Evolutionary conservation across 306 rosid species (phyloP).

Genomic region (Trifolium fragiferum): DNA sequence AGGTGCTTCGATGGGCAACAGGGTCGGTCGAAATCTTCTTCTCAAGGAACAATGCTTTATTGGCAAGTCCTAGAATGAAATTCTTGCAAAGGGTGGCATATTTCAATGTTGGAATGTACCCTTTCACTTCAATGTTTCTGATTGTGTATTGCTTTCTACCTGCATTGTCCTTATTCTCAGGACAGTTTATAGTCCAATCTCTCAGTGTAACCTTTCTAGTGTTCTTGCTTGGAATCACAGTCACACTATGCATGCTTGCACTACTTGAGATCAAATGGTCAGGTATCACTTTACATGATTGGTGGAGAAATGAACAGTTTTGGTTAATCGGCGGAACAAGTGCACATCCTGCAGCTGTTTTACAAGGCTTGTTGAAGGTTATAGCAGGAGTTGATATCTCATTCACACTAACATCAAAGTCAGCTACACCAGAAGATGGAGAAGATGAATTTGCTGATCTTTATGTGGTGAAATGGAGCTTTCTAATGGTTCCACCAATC

Average conservation of each 20-base stretch:
- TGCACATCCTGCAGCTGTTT: constrained; percentile 85
- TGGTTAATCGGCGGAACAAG: constrained; percentile 93
- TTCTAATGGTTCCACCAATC: constrained; percentile 84
- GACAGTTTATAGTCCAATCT: constrained; percentile 78
- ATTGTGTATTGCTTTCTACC: constrained; percentile 82
- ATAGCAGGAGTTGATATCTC: constrained; percentile 88
- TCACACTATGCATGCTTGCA: constrained; percentile 78
- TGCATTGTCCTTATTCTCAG: constrained; percentile 76
- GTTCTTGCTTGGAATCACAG: constrained; percentile 72
- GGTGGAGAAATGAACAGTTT: constrained; percentile 94
- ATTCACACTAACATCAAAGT: constrained; percentile 80
- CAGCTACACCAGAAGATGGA: constrained; percentile 74
- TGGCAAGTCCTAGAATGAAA: constrained; percentile 81
- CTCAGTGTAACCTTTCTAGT: constrained; percentile 67
- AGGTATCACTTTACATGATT: constrained; percentile 79
- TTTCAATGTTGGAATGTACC: constrained; percentile 90
- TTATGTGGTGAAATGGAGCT: constrained; percentile 83
- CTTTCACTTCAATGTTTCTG: constrained; percentile 84
- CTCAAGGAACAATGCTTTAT: constrained; percentile 75
- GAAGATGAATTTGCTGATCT: constrained; percentile 85
- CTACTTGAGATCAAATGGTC: constrained; percentile 84
- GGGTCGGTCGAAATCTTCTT: constrained; percentile 88
- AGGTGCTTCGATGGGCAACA: constrained; percentile 89
- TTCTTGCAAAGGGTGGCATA: constrained; percentile 85
- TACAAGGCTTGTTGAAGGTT: constrained; percentile 82